A percentile compares a stretch with the other conserved stretches of the same genome.
phyloP scores from a whole-genome alignment of 768 basidiomycete species.

The Asterophora parasitica region DNA sequence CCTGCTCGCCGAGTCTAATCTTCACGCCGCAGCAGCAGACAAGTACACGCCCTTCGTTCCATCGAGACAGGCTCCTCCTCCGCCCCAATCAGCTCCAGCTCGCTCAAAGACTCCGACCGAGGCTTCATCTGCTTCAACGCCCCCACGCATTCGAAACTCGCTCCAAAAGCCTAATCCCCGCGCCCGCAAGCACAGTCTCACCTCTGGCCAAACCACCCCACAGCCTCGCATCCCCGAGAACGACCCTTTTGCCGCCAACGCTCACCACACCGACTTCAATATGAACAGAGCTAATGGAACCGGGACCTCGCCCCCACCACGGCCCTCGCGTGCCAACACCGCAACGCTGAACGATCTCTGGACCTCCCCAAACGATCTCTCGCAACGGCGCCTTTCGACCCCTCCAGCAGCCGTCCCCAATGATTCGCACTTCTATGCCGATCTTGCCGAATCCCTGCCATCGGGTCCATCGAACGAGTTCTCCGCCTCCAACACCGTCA shows the following conservation, averaged over 20 bases:
- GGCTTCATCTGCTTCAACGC: slow-evolving; percentile 27
- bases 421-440: slow-evolving; percentile 40
- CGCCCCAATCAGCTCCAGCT: slow-evolving; percentile 33
- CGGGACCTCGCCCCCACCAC: slow-evolving; percentile 57
- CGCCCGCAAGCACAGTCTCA: slow-evolving; percentile 49
- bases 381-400: slow-evolving; percentile 48
- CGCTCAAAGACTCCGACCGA: slow-evolving; percentile 45
- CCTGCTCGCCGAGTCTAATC: slow-evolving; percentile 56
- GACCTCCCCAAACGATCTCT: slow-evolving; percentile 34
- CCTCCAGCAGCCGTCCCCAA: slow-evolving; percentile 32
- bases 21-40: slow-evolving; percentile 50
- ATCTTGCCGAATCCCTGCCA: slow-evolving; percentile 39
- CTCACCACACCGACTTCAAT: slow-evolving; percentile 25
- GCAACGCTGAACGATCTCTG: slow-evolving; percentile 76
- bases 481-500: slow-evolving; percentile 16
- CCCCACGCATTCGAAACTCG: slow-evolving; percentile 44
- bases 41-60: slow-evolving; percentile 32
- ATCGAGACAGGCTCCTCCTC: slow-evolving; percentile 34
- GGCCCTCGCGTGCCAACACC: slow-evolving; percentile 83
- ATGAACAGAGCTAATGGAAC: slow-evolving; percentile 29
- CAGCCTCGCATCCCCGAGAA: slow-evolving; percentile 35
- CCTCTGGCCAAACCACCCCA: slow-evolving; percentile 25
- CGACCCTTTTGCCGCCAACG: slow-evolving; percentile 55
- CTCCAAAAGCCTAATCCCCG: slow-evolving; percentile 59
- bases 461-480: slow-evolving; percentile 28